phyloP scores from a whole-genome alignment of 208 protist genomes.

The Blechomonas ayalai region DNA sequence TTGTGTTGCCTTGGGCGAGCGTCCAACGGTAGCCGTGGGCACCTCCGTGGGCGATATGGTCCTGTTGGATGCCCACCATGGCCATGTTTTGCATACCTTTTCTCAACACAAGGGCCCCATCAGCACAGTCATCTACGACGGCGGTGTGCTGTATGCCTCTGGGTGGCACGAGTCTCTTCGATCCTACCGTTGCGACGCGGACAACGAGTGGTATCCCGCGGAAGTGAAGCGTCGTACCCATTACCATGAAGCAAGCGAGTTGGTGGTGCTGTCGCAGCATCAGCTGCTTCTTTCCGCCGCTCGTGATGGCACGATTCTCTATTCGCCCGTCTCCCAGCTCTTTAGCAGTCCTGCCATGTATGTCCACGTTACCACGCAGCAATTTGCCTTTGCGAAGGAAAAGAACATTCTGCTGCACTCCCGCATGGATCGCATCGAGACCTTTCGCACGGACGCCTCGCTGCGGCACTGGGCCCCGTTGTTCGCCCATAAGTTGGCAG shows the following conservation, averaged over 20 bases:
- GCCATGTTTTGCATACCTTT: conserved; percentile 60
- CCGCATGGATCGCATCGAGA: conserved; percentile 65
- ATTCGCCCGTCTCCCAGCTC: conserved; percentile 34
- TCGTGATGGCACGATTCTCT: conserved; percentile 79
- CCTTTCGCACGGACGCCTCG: conserved; percentile 43
- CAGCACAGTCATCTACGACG: conserved; percentile 36
- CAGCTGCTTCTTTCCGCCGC: conserved; percentile 73
- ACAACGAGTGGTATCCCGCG: conserved; percentile 66
- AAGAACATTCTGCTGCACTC: conserved; percentile 61
- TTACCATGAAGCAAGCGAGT: conserved; percentile 80
- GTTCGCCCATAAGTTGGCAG: conserved; percentile 59
- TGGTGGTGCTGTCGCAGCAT: conserved; percentile 29
- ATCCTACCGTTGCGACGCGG: conserved; percentile 24
- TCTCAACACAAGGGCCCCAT: conserved; percentile 81
- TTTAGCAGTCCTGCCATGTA: conserved; percentile 77
- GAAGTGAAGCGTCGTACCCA: conserved; percentile 89
- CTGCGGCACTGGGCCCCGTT: conserved; percentile 50
- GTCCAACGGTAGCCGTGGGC: conserved; percentile 63
- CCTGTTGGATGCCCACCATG: conserved; percentile 61
- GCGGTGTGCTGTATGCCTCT: conserved; percentile 55
- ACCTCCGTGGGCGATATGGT: conserved; percentile 81
- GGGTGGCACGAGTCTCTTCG: conserved; percentile 88
- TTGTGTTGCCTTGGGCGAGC: conserved; percentile 11
- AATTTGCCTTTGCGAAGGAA: conserved; percentile 49
- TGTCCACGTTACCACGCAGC: conserved; percentile 48